Evolutionary conservation across 768 basidiomycete genomes (phyloP), one percentile per base, ranked within the genome.

Genomic region (Guyanaporus albipodus): DNA sequence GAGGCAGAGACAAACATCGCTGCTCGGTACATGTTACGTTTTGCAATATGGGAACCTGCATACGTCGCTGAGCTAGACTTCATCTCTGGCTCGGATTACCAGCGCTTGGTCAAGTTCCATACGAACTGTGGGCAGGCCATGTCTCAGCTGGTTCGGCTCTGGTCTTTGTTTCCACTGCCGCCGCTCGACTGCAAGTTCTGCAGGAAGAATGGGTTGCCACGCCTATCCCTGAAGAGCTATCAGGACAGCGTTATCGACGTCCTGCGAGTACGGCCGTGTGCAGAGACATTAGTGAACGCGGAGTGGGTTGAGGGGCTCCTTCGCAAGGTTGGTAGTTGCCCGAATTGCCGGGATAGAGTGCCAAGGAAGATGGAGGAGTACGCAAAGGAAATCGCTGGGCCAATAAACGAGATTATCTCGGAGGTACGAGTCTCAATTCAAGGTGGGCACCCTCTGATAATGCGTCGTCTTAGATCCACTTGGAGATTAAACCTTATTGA

Each of bases 81-180:
- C 39, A 68, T 74, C 24, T 63, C 68, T 38, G 72, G 67, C 17
- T 63, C 61, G 19, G 66, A 65, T 19, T 61, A 68, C 46, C 66
- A 71, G 45, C 63, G 63, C 28, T 53, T 70, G 46, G 60, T 67
- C 54, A 66, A 66, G 53, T 67, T 67, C 53, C 66, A 67, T 23
- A 54, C 67, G 23, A 53, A 48, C 31, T 67, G 66, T 34, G 62
- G 68, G 8, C 65, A 67, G 39, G 66, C 66, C 40, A 64, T 66
- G 62, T 52, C 60, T 22, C 66, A 67, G 33, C 62, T 66, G 29
- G 48, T 53, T 27, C 66, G 59, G n/a, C 52, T 64, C 32, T 66
- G 64, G 64, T 48, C 64, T 7, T 38, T 53, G 29, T 68, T 60
- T 41, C 64, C 64, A 19, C 51, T 68, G 0, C 64, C 64, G 4